Evolutionary conservation across 306 rosid species (phyloP).

Genomic region (Rosa chinensis): DNA sequence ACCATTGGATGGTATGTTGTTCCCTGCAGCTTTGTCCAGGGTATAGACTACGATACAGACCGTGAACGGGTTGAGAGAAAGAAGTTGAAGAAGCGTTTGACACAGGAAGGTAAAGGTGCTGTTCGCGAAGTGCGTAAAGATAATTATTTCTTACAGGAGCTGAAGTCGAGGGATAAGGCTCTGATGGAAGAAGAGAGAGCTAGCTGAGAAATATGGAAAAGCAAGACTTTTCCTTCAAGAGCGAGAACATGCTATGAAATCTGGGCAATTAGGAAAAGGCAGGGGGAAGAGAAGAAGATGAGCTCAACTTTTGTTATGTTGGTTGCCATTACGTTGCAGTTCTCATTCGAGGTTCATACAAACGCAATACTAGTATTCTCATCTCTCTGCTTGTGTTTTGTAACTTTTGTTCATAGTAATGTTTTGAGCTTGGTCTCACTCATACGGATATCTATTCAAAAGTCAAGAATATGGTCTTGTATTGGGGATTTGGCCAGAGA

Average conservation of each 20-base stretch:
- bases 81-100: constrained; percentile 61
- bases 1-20: constrained; percentile 26
- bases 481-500: background rate
- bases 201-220: constrained; percentile 61
- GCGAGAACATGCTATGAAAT: constrained; percentile 82
- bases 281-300: constrained; percentile 62
- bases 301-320: background rate
- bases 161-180: constrained; percentile 63
- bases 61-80: constrained; percentile 57
- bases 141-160: constrained; percentile 66
- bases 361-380: background rate
- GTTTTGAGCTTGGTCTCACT: background rate
- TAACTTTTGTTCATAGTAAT: background rate
- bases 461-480: background rate
- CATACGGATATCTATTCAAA: background rate
- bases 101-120: constrained; percentile 78
- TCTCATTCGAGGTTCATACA: background rate
- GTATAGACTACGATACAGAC: constrained; percentile 88
- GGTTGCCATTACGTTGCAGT: background rate
- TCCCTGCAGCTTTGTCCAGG: constrained; percentile 74
- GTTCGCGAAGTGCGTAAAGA: constrained; percentile 89
- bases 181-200: constrained; percentile 58
- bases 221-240: constrained; percentile 80
- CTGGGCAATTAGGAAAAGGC: constrained; percentile 92
- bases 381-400: background rate